Evolutionary conservation across 495 filamentous ascomycete species (phyloP).

Genomic region (Aspergillus homomorphus): DNA sequence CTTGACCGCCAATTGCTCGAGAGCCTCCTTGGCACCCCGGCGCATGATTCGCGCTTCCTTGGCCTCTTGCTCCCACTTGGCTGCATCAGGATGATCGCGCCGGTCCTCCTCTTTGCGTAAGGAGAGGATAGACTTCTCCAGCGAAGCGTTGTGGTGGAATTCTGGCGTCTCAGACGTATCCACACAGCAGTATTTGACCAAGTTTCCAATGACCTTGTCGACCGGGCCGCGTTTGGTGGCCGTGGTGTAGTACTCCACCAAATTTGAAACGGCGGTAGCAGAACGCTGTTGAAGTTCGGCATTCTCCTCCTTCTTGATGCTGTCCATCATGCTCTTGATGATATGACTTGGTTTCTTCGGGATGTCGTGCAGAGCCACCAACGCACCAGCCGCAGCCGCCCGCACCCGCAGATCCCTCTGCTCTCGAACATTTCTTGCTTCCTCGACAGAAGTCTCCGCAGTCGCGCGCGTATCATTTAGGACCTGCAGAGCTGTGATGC

Average conservation of each 20-base stretch:
- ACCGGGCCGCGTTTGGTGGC: constrained; percentile 73
- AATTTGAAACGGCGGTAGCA: constrained; percentile 70
- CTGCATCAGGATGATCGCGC: constrained; percentile 85
- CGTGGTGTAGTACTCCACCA: constrained; percentile 82
- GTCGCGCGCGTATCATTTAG: constrained; percentile 70
- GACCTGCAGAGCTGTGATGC: constrained; percentile 70
- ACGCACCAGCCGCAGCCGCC: constrained; percentile 80
- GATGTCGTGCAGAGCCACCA: constrained; percentile 78
- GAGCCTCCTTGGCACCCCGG: constrained; percentile 88
- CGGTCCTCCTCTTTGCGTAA: constrained; percentile 96
- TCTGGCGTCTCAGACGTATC: constrained; percentile 97
- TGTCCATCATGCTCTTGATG: constrained; percentile 97
- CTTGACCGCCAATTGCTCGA: constrained; percentile 77
- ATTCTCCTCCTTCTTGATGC: constrained; percentile 92
- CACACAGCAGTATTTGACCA: constrained; percentile 94
- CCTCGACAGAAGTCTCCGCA: constrained; percentile 67
- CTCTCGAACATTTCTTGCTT: constrained; percentile 73
- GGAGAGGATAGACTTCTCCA: constrained; percentile 78
- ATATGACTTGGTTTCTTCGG: constrained; percentile 88
- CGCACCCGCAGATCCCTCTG: constrained; percentile 81
- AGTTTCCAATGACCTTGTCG: constrained; percentile 88
- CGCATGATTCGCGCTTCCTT: constrained; percentile 83
- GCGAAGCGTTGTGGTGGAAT: constrained; percentile 71
- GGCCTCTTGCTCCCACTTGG: constrained; percentile 80
- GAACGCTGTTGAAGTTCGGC: constrained; percentile 85